Evolutionary conservation across 2,329 filamentous ascomycete genomes (phyloP).

Genomic region (Penicillium aurantiogriseum): DNA sequence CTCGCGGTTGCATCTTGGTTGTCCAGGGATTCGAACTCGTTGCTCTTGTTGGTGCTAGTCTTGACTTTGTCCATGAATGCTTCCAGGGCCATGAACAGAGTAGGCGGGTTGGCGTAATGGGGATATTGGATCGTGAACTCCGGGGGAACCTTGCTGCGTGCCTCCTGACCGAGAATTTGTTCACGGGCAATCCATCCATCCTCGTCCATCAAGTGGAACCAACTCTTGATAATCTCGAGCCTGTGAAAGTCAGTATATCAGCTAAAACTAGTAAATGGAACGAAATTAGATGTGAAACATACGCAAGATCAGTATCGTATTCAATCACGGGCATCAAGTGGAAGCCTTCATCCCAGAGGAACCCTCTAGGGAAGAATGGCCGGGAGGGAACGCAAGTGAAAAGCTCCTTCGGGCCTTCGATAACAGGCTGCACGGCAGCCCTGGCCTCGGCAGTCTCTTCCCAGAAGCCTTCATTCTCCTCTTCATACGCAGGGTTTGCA

Average conservation of each 20-base stretch:
- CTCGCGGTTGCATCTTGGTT: slow-evolving; percentile 38
- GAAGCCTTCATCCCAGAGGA: slow-evolving; percentile 98
- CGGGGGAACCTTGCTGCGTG: slow-evolving; percentile 85
- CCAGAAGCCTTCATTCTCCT: slow-evolving; percentile 95
- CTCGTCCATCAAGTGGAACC: slow-evolving; percentile 94
- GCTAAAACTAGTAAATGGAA: not conserved
- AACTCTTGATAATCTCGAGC: slow-evolving; percentile 84
- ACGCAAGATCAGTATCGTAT: slow-evolving; percentile 87
- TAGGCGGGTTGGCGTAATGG: slow-evolving; percentile 95
- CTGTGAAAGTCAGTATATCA: slow-evolving; percentile 30
- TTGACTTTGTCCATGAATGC: slow-evolving; percentile 77
- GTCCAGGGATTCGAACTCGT: slow-evolving; percentile 25
- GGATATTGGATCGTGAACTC: slow-evolving; percentile 97
- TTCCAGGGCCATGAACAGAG: slow-evolving; percentile 85
- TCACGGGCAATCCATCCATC: slow-evolving; percentile 97
- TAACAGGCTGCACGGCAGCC: slow-evolving; percentile 62
- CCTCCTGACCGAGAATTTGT: slow-evolving; percentile 88
- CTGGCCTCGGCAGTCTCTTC: slow-evolving; percentile 82
- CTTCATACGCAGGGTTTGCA: slow-evolving; percentile 87
- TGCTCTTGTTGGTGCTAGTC: slow-evolving; percentile 42
- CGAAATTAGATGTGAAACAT: slow-evolving; percentile 18
- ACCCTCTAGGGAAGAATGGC: slow-evolving; percentile 93
- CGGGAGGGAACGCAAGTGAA: slow-evolving; percentile 90
- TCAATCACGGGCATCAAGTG: slow-evolving; percentile 88
- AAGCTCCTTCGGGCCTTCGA: slow-evolving; percentile 81